Base-by-base conservation (phyloP, 495 filamentous ascomycete species). In the Lophiotrema nucula region DNA sequence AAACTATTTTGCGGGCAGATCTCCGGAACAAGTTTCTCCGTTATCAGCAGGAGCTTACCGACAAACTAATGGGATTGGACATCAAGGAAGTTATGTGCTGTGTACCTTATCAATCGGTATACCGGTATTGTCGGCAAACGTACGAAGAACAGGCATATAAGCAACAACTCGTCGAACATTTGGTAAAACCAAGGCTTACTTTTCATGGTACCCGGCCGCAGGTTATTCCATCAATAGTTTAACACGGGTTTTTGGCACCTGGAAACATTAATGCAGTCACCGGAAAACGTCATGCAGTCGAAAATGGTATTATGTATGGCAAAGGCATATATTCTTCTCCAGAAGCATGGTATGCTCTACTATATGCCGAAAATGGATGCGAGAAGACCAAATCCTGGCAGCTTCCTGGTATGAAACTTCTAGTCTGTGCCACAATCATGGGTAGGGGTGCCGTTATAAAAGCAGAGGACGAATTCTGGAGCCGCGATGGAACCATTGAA, bases 351-450 rank as follows among this genome's bases (percentile, higher is more conserved):
- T 74, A 72, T 26, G 65, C 74, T 10, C 64, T 75, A 0, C 45
- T 18, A 1, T 76, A 75, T 52, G 61, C 68, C 10, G 64, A 56
- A 13, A 11, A 23, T 4, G 43, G 42, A 2, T 48, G 43, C 23
- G 47, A 63, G 31, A 50, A 50, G 3, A 67, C 64, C 0, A 60
- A 50, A 28, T 57, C 70, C 5, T 62, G 59, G 8, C 63, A 65
- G 26, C 70, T 53, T 52, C 68, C 51, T 49, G 73, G 70, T 1
- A 58, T 73, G 19, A 73, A 74, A 39, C 56, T 76, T 13, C 37
- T 76, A 1, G 71, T 75, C 19, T 76, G 72, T 46, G 73, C 73
- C 1, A 65, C 65, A 16, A 27, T 75, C 11, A 76, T 76, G 74
- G 72, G 74, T 12, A 58, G 67, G 8, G 28, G 66, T 3, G 62